These are phyloP conservation scores for Dalbergia oliveri DNA, from an alignment of 306 rosid genomes.

Conservation along the genomic window DNA sequence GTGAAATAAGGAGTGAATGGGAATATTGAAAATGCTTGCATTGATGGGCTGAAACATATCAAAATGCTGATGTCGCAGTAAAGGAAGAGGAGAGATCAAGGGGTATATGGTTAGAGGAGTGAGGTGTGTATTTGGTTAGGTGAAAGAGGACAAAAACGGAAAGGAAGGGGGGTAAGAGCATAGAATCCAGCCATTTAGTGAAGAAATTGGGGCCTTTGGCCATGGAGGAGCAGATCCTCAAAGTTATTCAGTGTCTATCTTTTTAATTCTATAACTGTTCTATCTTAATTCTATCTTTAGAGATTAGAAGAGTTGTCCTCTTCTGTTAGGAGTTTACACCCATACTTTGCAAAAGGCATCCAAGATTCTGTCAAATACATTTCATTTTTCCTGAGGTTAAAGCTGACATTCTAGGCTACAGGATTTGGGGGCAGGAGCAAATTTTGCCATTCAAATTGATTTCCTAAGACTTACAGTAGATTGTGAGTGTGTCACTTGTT, in stretches of 20 bases:
- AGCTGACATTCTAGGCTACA: not conserved
- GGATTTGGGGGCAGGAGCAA: not conserved
- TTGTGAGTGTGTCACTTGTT: slow-evolving; percentile 22
- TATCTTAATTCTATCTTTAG: not conserved
- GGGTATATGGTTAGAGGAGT: no score
- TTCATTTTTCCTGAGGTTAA: not conserved
- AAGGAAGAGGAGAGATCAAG: no score
- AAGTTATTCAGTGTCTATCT: not conserved
- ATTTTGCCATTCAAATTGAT: not conserved
- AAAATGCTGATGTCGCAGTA: no score
- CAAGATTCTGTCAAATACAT: not conserved
- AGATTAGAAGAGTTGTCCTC: not conserved
- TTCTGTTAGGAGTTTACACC: not conserved
- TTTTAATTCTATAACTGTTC: not conserved
- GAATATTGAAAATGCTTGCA: no score
- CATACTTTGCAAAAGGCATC: not conserved
- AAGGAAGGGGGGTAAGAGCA: no score
- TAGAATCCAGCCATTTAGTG: no score
- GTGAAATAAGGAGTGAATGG: no score
- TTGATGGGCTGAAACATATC: no score
- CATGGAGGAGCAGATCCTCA: no score
- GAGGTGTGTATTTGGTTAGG: no score
- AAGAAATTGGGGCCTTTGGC: no score
- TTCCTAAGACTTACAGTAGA: slow-evolving; percentile 12
- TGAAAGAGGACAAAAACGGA: no score